Base-by-base conservation (phyloP, 1,139 yeast genomes). In the Candida tropicalis region DNA sequence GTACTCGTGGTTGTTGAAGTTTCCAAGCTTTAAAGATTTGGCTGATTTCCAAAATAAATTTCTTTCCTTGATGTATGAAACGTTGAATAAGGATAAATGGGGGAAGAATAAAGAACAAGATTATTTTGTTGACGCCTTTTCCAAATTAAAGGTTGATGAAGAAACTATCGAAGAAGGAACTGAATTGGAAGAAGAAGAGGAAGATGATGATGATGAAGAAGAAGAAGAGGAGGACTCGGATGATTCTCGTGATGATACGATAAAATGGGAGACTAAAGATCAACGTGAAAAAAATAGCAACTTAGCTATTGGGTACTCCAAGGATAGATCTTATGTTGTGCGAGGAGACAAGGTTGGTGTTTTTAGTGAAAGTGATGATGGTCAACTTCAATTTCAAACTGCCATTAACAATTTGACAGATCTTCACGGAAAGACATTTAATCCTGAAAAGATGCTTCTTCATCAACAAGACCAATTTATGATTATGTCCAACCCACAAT, bases 301-400 rank as follows among this genome's bases (percentile, higher is more conserved):
- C 24, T 70, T 90, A 52, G 82, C 87, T 0, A 82, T 88, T 13
- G 93, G 96, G 1, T 78, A 69, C 49, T 76, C 77, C 42, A 82
- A 82, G 51, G 84, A 87, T 56, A 73, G 95, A 28, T 76, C 95
- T 0, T 90, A 77, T 60, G 93, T 90, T 24, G 82, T 86, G 0
- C 78, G 95, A 51, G 96, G 91, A 7, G 70, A 87, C 59, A 81
- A 79, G 53, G 70, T 90, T 43, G 97, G 97, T 17, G 91, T 90
- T 5, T 88, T 88, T 65, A 82, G 76, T 55, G 78, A 82, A 22
- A 74, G 75, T 24, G 77, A 70, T 10, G 71, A 69, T 22, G 76
- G 76, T 41, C 33, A 41, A n/a, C 64, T 89, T 37, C 77, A 81
- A 46, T 89, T 77, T 54, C 68, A 77, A 27, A 81, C 95, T 1